Evolutionary conservation across 2,329 filamentous ascomycete species (phyloP).

Genomic region (Penicillium polonicum): DNA sequence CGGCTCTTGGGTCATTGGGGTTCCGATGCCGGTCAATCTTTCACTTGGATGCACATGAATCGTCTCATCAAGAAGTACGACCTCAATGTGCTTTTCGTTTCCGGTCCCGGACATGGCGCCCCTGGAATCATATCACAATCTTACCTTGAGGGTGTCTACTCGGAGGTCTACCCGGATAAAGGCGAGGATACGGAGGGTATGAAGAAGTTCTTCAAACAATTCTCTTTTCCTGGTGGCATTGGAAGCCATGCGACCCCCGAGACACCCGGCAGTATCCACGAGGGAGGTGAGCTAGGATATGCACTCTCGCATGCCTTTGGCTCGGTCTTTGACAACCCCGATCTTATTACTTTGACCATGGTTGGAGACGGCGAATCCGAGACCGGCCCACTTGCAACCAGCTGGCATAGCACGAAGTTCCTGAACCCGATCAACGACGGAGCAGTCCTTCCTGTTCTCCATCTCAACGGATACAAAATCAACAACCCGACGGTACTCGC

Average conservation of each 20-base stretch:
- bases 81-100: slow-evolving; percentile 69
- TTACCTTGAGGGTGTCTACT: slow-evolving; percentile 75
- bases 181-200: slow-evolving; percentile 67
- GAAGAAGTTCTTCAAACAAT: slow-evolving; percentile 76
- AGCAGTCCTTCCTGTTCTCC: slow-evolving; percentile 72
- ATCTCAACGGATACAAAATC: slow-evolving; percentile 84
- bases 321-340: slow-evolving; percentile 70
- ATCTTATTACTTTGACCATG: slow-evolving; percentile 73
- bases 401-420: slow-evolving; percentile 82
- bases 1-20: slow-evolving; percentile 76
- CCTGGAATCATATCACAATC: slow-evolving; percentile 73
- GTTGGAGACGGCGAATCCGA: slow-evolving; percentile 81
- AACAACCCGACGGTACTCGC: slow-evolving; percentile 75
- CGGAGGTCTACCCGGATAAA: slow-evolving; percentile 74
- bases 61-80: slow-evolving; percentile 78
- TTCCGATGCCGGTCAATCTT: slow-evolving; percentile 75
- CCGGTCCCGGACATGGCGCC: slow-evolving; percentile 74
- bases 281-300: slow-evolving; percentile 80
- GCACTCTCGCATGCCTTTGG: slow-evolving; percentile 77
- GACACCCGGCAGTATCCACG: slow-evolving; percentile 73
- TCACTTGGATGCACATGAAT: slow-evolving; percentile 81
- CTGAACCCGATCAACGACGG: slow-evolving; percentile 76
- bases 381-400: slow-evolving; percentile 73
- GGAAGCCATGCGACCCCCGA: slow-evolving; percentile 77
- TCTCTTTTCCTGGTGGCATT: slow-evolving; percentile 77